A percentile compares a stretch with the other conserved stretches of the same genome.
Evolutionary conservation across 495 filamentous ascomycete species (phyloP).

Genomic region (Penicillium daleae): DNA sequence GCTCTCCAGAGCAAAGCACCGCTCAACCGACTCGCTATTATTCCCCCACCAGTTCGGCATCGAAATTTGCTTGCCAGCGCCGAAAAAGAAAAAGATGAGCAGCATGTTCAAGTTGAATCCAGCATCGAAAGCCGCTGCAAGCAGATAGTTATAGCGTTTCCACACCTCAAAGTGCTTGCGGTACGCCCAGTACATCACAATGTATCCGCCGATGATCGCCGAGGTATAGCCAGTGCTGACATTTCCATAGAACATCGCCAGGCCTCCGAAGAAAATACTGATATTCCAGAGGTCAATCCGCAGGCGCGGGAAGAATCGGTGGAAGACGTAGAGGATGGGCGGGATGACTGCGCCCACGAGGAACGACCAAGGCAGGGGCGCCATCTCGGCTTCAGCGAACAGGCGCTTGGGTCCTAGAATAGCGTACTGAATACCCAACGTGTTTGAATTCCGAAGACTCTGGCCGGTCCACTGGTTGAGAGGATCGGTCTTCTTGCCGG

Average conservation of each 20-base stretch:
- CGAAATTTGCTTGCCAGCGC: constrained; percentile 51
- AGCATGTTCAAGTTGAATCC: constrained; percentile 62
- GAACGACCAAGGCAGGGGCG: constrained; percentile 58
- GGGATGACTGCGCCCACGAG: constrained; percentile 56
- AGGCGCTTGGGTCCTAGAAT: constrained; percentile 57
- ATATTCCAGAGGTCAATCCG: constrained; percentile 60
- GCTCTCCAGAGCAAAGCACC: constrained; percentile 39
- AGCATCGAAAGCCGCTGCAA: constrained; percentile 61
- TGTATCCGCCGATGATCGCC: constrained; percentile 57
- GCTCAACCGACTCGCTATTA: constrained; percentile 37
- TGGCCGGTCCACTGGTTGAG: constrained; percentile 63
- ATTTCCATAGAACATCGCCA: constrained; percentile 43
- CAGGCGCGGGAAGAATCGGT: constrained; percentile 50
- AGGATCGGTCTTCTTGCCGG: constrained; percentile 52
- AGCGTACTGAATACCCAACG: constrained; percentile 58
- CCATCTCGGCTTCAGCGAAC: constrained; percentile 53
- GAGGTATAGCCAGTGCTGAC: constrained; percentile 58
- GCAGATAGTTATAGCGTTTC: constrained; percentile 59
- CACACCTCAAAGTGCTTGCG: constrained; percentile 56
- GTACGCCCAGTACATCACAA: constrained; percentile 60
- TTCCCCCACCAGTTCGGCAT: constrained; percentile 67
- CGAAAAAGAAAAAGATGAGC: constrained; percentile 59
- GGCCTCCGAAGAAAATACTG: constrained; percentile 53
- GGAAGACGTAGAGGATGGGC: constrained; percentile 49
- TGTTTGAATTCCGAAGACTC: constrained; percentile 45